Base-by-base conservation (phyloP, 176 grass and related monocot species). In the Ananas comosus region DNA sequence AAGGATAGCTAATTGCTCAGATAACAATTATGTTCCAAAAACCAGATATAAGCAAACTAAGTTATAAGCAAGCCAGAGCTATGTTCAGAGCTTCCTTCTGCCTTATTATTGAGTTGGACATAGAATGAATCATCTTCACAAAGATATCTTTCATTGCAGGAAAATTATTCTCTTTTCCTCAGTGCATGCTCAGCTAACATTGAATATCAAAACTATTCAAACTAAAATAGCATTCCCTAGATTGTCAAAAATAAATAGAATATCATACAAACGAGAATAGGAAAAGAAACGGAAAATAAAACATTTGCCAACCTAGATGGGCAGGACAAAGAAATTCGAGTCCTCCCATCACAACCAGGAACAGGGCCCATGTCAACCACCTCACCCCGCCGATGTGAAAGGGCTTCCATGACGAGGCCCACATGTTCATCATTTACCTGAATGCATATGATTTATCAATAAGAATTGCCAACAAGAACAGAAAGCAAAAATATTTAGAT, bases 351-450 rank as follows among this genome's bases (percentile, higher is more conserved):
- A 56, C 80, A 83, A 58, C 94, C 94, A 51, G 84, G 86, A 51
- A 97, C 94, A 58, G 94, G 94, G 52, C 94, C 87, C 94, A 97
- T 97, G 86, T 97, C 94, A 71, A 85, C 49, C 70, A 97, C 74
- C 80, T 97, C 93, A 74, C 79, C 94, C 65, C 83, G 82, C 69
- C 94, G 85, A 69, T 90, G 87, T 74, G 85, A 92, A 81, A 97
- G 86, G 68, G 94, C 91, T 81, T 88, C 80, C 86, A 97, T 75
- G 70, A 97, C 84, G 72, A 97, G 85, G 64, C 94, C 94, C 13
- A 97, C 87, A 80, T 97, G 89, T 66, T 90, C 94, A 75, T 97
- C 94, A 77, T 93, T 88, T 63, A 97, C 82, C 94, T 97, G 84
- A 47, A 88, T 42, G 76, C 63, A 77, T 75, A 33, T 49, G 50